Percentiles rank a stretch among this genome's conserved stretches.
Conservation (phyloP, 768 basidiomycete genomes). For the Candolleomyces aberdarensis region DNA sequence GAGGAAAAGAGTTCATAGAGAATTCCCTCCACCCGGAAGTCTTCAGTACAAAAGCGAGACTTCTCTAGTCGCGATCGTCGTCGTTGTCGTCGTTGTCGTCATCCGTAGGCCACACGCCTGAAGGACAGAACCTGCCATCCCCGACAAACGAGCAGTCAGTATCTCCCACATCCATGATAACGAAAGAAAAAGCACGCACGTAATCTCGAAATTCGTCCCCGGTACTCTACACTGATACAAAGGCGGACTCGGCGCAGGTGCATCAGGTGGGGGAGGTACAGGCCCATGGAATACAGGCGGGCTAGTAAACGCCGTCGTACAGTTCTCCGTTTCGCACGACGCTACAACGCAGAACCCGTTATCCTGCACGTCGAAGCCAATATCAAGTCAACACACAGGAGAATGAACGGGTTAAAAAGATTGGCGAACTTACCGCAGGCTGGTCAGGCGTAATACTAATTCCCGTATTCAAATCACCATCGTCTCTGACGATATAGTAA, state of each 20-base stretch:
- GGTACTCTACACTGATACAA: constrained; percentile 18
- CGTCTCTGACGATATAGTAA: constrained; percentile 30
- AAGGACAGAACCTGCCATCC: no score
- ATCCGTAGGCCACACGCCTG: no score
- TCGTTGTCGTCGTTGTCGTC: no score
- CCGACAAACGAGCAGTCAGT: no score
- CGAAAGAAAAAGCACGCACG: constrained; percentile 11
- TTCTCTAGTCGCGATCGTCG: no score
- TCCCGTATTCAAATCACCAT: constrained; percentile 26
- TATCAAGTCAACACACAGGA: neutral
- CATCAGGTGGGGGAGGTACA: constrained; percentile 7
- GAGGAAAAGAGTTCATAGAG: no score
- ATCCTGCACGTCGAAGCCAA: neutral
- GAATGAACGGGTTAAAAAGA: neutral
- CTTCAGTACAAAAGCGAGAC: no score
- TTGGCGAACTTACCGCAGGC: constrained; percentile 15
- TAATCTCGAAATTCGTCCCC: constrained; percentile 15
- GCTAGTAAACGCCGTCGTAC: constrained; percentile 22
- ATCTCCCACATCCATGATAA: constrained; percentile 20
- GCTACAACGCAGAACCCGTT: constrained; percentile 22
- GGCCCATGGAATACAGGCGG: constrained; percentile 18
- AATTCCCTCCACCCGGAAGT: no score
- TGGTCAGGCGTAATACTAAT: constrained; percentile 25
- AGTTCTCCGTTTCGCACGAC: constrained; percentile 19
- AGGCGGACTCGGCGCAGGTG: constrained; percentile 16